Evolutionary conservation across 2,329 filamentous ascomycete genomes (phyloP).

Genomic region (Colletotrichum tofieldiae): DNA sequence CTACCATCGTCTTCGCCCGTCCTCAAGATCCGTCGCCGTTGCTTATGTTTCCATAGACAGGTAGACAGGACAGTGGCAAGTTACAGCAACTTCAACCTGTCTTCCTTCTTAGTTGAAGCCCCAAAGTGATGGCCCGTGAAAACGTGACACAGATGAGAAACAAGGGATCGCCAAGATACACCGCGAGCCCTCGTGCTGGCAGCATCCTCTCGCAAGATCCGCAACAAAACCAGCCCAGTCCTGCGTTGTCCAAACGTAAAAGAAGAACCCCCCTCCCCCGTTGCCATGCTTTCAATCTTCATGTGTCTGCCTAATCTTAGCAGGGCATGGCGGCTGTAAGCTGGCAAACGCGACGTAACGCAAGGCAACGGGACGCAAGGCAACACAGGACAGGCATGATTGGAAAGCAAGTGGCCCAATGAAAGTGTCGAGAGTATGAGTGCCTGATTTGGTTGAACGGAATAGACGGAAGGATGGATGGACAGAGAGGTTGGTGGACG

Average conservation of each 20-base stretch:
- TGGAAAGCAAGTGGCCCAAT: not conserved
- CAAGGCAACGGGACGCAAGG: not conserved
- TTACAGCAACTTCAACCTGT: not conserved
- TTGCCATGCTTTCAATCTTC: not conserved
- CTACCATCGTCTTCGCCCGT: not conserved
- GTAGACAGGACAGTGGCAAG: not conserved
- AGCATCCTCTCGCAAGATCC: not conserved
- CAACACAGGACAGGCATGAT: not conserved
- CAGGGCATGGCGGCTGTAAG: not conserved
- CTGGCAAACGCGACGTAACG: not conserved
- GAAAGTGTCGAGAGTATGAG: not conserved
- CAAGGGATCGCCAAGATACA: no score
- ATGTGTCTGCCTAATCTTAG: constrained; percentile 5
- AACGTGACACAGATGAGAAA: not conserved
- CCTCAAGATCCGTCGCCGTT: not conserved
- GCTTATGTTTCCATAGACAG: not conserved
- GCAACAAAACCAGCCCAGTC: not conserved
- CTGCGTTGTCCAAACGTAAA: not conserved
- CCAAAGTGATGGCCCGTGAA: not conserved
- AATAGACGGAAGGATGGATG: not conserved
- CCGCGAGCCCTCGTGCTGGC: not conserved
- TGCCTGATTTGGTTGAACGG: not conserved
- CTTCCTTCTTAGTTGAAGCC: not conserved
- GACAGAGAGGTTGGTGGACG: not conserved
- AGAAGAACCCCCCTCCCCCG: no score